Percentiles rank a stretch among this genome's conserved stretches.
These are phyloP conservation scores for Penicillium macrosclerotiorum DNA, from an alignment of 495 filamentous ascomycete species.

Conservation along the genomic window DNA sequence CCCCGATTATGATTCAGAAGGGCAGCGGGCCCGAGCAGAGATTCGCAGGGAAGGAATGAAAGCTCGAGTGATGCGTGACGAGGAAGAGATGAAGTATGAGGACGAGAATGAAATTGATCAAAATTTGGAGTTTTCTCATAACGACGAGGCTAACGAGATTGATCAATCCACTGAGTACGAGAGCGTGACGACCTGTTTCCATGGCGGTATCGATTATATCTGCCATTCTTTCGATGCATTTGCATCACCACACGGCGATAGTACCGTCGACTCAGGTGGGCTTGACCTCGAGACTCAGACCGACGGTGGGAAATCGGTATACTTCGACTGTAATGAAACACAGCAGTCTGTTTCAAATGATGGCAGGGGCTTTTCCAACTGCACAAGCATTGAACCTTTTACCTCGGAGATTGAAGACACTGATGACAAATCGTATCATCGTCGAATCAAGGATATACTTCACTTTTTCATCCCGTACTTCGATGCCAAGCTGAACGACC, in stretches of 20 bases:
- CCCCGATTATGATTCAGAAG: not conserved
- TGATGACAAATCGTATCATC: too few species aligned
- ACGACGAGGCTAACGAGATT: too few species aligned
- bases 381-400: not conserved
- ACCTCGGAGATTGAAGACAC: not conserved
- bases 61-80: constrained; percentile 14
- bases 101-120: not conserved
- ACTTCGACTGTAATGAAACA: not conserved
- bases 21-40: constrained; percentile 11
- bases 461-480: constrained; percentile 25
- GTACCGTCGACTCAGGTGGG: not conserved
- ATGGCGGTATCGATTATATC: not conserved
- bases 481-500: constrained; percentile 13
- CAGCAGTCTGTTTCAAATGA: not conserved
- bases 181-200: not conserved
- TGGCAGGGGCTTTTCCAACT: not conserved
- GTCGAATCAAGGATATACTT: not conserved
- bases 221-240: not conserved
- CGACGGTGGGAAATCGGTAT: not conserved
- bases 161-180: not conserved
- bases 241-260: too few species aligned
- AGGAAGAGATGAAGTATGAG: not conserved
- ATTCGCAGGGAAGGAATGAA: constrained; percentile 4
- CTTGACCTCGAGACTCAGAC: not conserved
- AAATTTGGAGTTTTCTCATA: too few species aligned